Base-by-base conservation (phyloP, 1,284 basidiomycete genomes). In the Limonomyces culmigenus region DNA sequence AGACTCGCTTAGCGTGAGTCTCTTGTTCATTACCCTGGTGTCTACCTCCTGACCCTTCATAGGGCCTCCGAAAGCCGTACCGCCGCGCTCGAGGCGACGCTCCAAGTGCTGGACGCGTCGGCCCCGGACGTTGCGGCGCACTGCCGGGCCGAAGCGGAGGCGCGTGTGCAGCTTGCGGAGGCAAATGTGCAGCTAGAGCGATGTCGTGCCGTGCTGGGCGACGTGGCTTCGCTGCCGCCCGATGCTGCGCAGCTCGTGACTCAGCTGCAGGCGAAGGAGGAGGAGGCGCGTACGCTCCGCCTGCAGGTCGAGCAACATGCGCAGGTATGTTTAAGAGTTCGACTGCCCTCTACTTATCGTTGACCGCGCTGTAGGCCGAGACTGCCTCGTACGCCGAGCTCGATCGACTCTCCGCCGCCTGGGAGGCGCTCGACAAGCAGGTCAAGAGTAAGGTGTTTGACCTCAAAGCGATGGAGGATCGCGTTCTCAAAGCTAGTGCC, bases 391-490 rank as follows among this genome's bases (percentile, higher is more conserved):
- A 85, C 47, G 63, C 74, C 29, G 92, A 97, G 56, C 60, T 96
- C 4, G 91, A 95, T 42, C 76, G 77, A 44, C 53, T 97, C 19
- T 88, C 87, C 12, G 68, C 73, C 33, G 78, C 88, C 0, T 96
- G 88, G 83, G 86, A 91, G 47, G 59, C 67, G n/a, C 60, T 92
- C 19, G 87, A 93, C 45, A 67, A 71, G 36, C 83, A 88, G 43
- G 69, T 89, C 32, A 75, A 80, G 44, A 77, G 66, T 52, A 93
- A 93, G 54, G 73, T 89, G 1, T 84, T 85, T 43, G 83, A 93
- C 39, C 60, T 96, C 19, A 62, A 68, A 29, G 63, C 62, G 12
- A 60, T 79, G 49, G 93, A 98, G 52, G 80, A 89, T 36, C 74
- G 74, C 40, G 50, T 92, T 34, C 53, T 58, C 37, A 81, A 76